These are phyloP conservation scores for Beauveria scarabaeidicola DNA, from an alignment of 2,329 filamentous ascomycete species.

Conservation along the genomic window DNA sequence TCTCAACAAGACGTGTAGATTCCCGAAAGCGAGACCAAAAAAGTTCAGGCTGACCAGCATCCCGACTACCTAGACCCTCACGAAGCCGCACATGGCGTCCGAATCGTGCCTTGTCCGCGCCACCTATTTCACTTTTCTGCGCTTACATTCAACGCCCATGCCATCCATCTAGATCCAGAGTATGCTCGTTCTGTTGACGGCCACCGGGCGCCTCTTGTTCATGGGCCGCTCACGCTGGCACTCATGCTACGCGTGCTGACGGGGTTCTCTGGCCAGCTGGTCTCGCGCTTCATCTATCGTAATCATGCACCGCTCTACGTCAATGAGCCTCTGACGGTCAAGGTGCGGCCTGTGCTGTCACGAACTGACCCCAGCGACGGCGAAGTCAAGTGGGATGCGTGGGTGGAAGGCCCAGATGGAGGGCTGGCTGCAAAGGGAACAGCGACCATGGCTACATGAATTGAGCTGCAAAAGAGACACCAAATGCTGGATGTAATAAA, in stretches of 20 bases:
- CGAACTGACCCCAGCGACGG: slow-evolving; percentile 24
- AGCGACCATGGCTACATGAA: slow-evolving; percentile 19
- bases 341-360: slow-evolving; percentile 39
- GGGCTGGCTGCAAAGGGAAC: slow-evolving; percentile 56
- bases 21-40: neutral
- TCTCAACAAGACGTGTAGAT: neutral
- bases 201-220: slow-evolving; percentile 67
- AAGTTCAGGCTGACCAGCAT: neutral
- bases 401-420: slow-evolving; percentile 55
- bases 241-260: slow-evolving; percentile 63
- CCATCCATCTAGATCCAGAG: slow-evolving; percentile 72
- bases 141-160: slow-evolving; percentile 85
- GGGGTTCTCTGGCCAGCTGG: slow-evolving; percentile 18
- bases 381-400: slow-evolving; percentile 45
- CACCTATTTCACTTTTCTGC: slow-evolving; percentile 88
- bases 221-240: slow-evolving; percentile 74
- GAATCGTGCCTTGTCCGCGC: slow-evolving; percentile 55
- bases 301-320: slow-evolving; percentile 78
- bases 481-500: neutral
- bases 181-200: slow-evolving; percentile 67
- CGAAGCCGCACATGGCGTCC: slow-evolving; percentile 32
- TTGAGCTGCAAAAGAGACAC: neutral
- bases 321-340: slow-evolving; percentile 61
- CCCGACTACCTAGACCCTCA: slow-evolving; percentile 22
- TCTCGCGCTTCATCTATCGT: slow-evolving; percentile 62